These are phyloP conservation scores for Lactuca saligna DNA, from an alignment of 129 eudicot species.

Conservation along the genomic window DNA sequence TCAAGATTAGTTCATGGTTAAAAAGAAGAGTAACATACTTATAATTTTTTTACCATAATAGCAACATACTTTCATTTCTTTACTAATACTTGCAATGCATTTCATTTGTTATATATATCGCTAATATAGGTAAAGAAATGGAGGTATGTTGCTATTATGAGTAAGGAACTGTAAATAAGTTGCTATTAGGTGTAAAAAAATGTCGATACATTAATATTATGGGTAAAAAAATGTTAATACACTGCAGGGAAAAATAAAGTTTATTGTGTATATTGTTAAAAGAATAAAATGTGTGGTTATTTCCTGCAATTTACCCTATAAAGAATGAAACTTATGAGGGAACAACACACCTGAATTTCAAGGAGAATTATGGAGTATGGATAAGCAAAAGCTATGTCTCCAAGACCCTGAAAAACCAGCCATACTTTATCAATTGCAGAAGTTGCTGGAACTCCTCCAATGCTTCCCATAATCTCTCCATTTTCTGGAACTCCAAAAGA, in stretches of 20 bases:
- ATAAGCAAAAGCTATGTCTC: conserved; percentile 82
- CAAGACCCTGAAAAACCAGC: conserved; percentile 66
- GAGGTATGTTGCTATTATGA: no score
- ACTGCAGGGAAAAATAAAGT: no score
- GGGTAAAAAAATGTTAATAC: no score
- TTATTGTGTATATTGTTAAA: neutral
- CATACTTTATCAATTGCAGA: conserved; percentile 43
- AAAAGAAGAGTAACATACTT: no score
- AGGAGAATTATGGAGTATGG: conserved; percentile 57
- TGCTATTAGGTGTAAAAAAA: no score
- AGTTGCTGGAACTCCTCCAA: conserved; percentile 45
- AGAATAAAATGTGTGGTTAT: neutral
- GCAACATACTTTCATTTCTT: no score
- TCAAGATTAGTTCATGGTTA: conserved; percentile 15
- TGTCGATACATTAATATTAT: no score
- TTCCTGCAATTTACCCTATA: neutral
- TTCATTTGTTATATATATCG: no score
- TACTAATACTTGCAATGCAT: no score
- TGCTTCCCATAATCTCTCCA: conserved; percentile 55
- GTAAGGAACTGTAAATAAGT: no score
- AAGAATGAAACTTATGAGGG: conserved; percentile 10
- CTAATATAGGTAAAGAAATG: no score
- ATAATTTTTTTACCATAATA: no score
- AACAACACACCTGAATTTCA: conserved; percentile 56
- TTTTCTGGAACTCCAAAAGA: conserved; percentile 41